These are phyloP conservation scores for Pythium dissimile DNA, from an alignment of 352 stramenopile genomes.

Conservation along the genomic window DNA sequence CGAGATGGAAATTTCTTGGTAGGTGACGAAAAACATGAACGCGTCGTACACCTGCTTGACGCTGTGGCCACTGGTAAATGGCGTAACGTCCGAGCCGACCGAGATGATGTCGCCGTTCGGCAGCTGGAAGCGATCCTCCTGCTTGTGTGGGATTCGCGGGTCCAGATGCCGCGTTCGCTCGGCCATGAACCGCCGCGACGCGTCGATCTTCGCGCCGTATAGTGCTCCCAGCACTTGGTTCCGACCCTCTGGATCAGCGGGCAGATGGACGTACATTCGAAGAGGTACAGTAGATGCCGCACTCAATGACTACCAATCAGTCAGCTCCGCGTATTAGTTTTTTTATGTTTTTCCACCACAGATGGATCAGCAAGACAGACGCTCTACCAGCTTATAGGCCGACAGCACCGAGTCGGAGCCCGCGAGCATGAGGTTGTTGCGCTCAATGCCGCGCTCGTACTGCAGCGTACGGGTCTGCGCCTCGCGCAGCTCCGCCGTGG, in stretches of 20 bases:
- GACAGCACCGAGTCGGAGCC: constrained; percentile 14
- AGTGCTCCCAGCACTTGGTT: background rate
- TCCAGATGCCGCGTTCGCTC: constrained; percentile 10
- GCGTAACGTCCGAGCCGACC: constrained; percentile 9
- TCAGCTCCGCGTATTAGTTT: background rate
- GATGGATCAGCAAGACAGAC: background rate
- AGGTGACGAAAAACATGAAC: constrained; percentile 5
- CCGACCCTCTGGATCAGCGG: background rate
- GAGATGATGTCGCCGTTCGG: constrained; percentile 10
- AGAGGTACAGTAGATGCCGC: constrained; percentile 7
- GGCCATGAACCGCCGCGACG: constrained; percentile 10
- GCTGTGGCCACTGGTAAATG: constrained; percentile 14
- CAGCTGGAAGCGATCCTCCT: background rate
- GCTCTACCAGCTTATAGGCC: constrained; percentile 8
- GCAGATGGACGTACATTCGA: constrained; percentile 12
- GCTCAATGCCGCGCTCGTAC: constrained; percentile 1
- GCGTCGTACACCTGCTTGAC: constrained; percentile 23
- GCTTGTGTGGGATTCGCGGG: constrained; percentile 4
- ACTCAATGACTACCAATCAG: background rate
- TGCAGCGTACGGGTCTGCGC: background rate
- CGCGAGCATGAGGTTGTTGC: constrained; percentile 9
- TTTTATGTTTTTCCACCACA: background rate
- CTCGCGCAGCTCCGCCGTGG: background rate
- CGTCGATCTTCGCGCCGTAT: constrained; percentile 5
- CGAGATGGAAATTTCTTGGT: constrained; percentile 22